Base-by-base conservation (phyloP, 2,329 filamentous ascomycete genomes). In the Exophiala alcalophila region DNA sequence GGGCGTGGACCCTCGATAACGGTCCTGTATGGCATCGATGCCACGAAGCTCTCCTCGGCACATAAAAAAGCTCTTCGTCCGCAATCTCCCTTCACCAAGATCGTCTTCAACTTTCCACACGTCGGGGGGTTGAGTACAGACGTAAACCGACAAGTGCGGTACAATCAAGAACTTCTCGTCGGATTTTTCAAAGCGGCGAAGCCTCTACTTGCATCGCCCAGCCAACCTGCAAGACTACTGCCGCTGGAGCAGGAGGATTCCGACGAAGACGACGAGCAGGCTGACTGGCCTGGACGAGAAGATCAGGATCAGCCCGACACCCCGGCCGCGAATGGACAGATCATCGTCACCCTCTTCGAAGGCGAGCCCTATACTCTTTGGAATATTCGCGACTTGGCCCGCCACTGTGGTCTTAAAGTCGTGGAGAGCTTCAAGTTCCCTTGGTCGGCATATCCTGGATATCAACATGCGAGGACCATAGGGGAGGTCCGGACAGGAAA, bases 41-140 rank as follows among this genome's bases (percentile, higher is more conserved):
- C 67, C 0, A 63, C 62, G 32, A 69, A 69, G 54, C 59, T 71
- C 20, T 44, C 55, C 5, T 50, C 58, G 3, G 53, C 54, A 23
- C 64, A 62, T 28, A 40, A 48, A 12, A 52, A 53, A 31, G 32
- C 37, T 14, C 37, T 52, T 5, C 42, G 47, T 31, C 33, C 44
- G 18, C 58, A 58, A 11, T 65, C 66, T 3, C 65, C 70, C 3
- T 90, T 84, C 73, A 82, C 94, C 63, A 77, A 80, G 43, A 83
- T 97, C 50, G 74, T 91, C 54, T 98, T 97, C 78, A 95, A 96
- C 72, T 98, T 98, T 65, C 92, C 92, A 24, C 92, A 98, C 69
- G 85, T 94, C 3, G 92, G 92, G 52, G 92, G 92, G 31, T 83
- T 94, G 58, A 85, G 80, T 53, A 97, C 84, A 56, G 90, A 97